Evolutionary conservation across 306 rosid genomes (phyloP).

Genomic region (Inga oerstediana): DNA sequence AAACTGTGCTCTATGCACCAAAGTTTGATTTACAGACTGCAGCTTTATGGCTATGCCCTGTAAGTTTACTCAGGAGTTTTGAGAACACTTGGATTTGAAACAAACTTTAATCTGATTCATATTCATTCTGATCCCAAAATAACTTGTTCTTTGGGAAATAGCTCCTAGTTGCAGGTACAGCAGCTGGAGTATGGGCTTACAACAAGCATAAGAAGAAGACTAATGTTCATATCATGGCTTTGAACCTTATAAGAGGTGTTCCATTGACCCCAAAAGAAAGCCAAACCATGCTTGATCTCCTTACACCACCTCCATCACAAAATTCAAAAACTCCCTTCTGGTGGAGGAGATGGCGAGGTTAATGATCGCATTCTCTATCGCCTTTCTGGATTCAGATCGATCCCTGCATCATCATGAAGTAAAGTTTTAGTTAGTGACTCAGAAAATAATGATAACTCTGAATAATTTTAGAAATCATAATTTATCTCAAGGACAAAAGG

Average conservation of each 20-base stretch:
- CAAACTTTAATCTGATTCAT: background rate
- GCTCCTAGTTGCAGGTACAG: conserved; percentile 48
- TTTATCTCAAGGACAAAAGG: background rate
- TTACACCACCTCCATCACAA: conserved; percentile 71
- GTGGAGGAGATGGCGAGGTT: conserved; percentile 67
- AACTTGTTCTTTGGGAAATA: conserved; percentile 33
- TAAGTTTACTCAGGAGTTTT: conserved; percentile 24
- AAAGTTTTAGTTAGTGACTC: background rate
- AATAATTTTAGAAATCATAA: background rate
- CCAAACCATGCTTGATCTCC: conserved; percentile 82
- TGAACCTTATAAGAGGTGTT: conserved; percentile 63
- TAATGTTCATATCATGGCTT: conserved; percentile 66
- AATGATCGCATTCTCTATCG: conserved; percentile 37
- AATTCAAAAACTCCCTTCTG: conserved; percentile 43
- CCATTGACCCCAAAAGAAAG: conserved; percentile 78
- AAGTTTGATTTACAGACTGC: conserved; percentile 97
- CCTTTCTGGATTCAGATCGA: background rate
- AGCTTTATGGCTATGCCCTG: conserved; percentile 91
- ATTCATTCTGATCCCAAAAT: conserved; percentile 32
- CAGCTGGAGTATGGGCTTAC: conserved; percentile 64
- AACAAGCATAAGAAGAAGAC: conserved; percentile 52
- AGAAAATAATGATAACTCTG: background rate
- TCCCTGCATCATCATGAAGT: background rate
- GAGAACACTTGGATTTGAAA: conserved; percentile 15
- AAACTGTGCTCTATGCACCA: conserved; percentile 78